Evolutionary conservation across 495 filamentous ascomycete species (phyloP).

Genomic region (Hyaloscypha bicolor): DNA sequence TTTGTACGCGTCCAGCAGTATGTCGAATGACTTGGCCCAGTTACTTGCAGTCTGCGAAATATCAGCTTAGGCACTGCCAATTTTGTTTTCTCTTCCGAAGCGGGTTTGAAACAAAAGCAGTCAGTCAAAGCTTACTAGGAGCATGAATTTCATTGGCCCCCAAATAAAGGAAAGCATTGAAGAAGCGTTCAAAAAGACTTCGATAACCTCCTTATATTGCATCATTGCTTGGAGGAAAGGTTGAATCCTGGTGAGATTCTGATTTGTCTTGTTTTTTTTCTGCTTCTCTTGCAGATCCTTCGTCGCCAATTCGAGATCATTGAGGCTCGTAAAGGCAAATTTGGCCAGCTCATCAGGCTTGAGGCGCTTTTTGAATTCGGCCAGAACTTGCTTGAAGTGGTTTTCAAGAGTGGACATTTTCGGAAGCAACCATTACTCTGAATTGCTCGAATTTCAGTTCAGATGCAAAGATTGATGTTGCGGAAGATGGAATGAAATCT

Average conservation of each 20-base stretch:
- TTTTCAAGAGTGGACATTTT: not conserved
- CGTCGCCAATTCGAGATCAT: constrained; percentile 25
- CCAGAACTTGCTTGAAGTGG: constrained; percentile 19
- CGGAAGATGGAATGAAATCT: too few relatives aligned
- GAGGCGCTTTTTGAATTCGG: constrained; percentile 13
- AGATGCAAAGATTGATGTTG: too few relatives aligned
- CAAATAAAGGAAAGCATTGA: constrained; percentile 44
- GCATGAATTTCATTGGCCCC: constrained; percentile 38
- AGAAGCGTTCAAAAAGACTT: constrained; percentile 39
- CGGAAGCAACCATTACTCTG: not conserved
- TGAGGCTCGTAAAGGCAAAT: constrained; percentile 20
- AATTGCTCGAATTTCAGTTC: too few relatives aligned
- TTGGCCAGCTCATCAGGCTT: constrained; percentile 17
- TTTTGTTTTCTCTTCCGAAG: not conserved
- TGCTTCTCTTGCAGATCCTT: constrained; percentile 40
- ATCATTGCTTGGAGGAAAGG: constrained; percentile 45
- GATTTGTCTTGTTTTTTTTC: constrained; percentile 34
- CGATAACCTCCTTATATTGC: constrained; percentile 41
- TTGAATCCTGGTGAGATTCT: constrained; percentile 39
- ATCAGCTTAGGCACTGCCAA: not conserved
- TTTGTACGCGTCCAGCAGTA: constrained; percentile 45
- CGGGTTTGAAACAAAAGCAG: too few relatives aligned
- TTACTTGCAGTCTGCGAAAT: constrained; percentile 12
- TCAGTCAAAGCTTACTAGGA: constrained; percentile 28
- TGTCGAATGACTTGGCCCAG: constrained; percentile 36